A percentile compares a stretch with the other conserved stretches of the same genome.
These are phyloP conservation scores for Alternaria arbusti DNA, from an alignment of 2,329 filamentous ascomycete species.

Conservation along the genomic window DNA sequence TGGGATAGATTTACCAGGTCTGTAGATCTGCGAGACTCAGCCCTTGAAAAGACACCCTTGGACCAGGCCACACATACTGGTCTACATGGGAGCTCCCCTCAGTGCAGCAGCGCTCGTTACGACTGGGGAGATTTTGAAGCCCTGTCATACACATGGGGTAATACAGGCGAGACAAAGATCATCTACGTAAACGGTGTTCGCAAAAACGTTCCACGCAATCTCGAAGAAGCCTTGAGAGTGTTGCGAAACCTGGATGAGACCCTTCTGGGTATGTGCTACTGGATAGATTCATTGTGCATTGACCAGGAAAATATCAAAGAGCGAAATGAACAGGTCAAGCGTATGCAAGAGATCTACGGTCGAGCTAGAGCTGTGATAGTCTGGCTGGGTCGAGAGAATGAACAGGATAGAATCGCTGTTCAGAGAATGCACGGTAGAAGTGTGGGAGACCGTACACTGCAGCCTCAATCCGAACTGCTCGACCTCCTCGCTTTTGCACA, in stretches of 20 bases:
- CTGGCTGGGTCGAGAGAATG: background rate
- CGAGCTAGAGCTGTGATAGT: background rate
- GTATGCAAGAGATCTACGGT: background rate
- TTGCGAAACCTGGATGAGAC: background rate
- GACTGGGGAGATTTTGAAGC: background rate
- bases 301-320: background rate
- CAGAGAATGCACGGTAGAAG: no score
- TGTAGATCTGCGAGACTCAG: background rate
- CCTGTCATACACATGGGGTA: background rate
- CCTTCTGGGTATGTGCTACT: background rate
- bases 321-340: background rate
- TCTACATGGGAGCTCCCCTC: fast-evolving
- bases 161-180: background rate
- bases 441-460: no score
- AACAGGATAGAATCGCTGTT: background rate
- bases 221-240: background rate
- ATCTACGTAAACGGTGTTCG: fast-evolving
- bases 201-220: background rate
- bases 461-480: no score
- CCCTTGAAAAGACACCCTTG: background rate
- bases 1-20: background rate
- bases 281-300: background rate
- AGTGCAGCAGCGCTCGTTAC: background rate
- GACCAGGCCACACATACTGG: background rate
- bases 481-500: background rate